Evolutionary conservation across 768 basidiomycete genomes (phyloP).

Genomic region (Paxillus ammoniavirescens): DNA sequence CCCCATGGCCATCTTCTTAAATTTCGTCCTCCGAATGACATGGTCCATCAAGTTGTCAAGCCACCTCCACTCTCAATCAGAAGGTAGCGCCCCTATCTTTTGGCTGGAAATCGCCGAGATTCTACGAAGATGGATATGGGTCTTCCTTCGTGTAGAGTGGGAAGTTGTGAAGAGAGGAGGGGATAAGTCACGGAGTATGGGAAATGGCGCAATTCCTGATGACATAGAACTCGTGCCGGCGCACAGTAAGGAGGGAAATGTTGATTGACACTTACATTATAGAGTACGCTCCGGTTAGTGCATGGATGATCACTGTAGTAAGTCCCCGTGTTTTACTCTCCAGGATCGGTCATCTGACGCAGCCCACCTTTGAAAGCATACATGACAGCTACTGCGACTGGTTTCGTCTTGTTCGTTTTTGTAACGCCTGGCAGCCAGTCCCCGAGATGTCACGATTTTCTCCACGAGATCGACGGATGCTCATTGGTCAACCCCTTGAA

Average conservation of each 20-base stretch:
- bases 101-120: constrained; percentile 90
- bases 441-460: constrained; percentile 1
- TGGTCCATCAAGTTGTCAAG: constrained; percentile 91
- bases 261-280: constrained; percentile 13
- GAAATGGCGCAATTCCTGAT: constrained; percentile 6
- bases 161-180: constrained; percentile 68
- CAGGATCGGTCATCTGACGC: neutral
- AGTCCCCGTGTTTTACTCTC: constrained; percentile 5
- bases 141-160: constrained; percentile 96
- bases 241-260: constrained; percentile 11
- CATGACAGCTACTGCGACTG: neutral
- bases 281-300: neutral
- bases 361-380: constrained; percentile 8
- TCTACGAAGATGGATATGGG: constrained; percentile 95
- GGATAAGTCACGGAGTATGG: constrained; percentile 3
- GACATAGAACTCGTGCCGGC: constrained; percentile 14
- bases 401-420: neutral
- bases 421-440: neutral
- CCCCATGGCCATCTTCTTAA: constrained; percentile 77
- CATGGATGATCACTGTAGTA: constrained; percentile 9
- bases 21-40: constrained; percentile 86
- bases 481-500: neutral
- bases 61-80: constrained; percentile 76
- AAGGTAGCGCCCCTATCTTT: constrained; percentile 83
- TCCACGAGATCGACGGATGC: neutral